Percentiles rank a stretch among this genome's conserved stretches.
phyloP scores from a whole-genome alignment of 805 yeast species.

The Suhomyces canberraensis region DNA sequence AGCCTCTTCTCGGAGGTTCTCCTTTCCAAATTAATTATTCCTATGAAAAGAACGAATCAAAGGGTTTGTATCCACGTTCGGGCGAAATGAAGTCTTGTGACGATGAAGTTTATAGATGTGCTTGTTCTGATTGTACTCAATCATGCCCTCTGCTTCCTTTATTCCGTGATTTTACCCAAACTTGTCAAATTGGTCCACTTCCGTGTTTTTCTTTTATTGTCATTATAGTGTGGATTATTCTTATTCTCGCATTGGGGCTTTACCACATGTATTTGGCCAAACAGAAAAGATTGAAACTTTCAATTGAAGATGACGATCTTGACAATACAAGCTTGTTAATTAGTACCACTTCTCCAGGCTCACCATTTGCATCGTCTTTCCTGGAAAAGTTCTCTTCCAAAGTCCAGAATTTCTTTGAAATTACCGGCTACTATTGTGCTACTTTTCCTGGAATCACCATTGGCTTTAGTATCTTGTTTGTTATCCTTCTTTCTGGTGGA shows the following conservation, averaged over 20 bases:
- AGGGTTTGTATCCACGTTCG: constrained; percentile 20
- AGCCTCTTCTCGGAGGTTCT: constrained; percentile 91
- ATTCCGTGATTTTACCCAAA: constrained; percentile 30
- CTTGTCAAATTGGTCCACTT: constrained; percentile 56
- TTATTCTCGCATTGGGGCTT: constrained; percentile 42
- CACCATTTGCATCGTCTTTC: not conserved
- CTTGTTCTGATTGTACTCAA: constrained; percentile 84
- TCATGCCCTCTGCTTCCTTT: constrained; percentile 71
- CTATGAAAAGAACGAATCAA: constrained; percentile 30
- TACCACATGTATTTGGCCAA: constrained; percentile 30
- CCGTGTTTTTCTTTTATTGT: constrained; percentile 75
- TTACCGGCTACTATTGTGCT: constrained; percentile 59
- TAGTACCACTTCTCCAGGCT: not conserved
- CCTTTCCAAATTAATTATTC: constrained; percentile 88
- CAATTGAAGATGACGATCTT: not conserved
- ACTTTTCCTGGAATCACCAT: constrained; percentile 46
- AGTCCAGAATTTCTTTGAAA: constrained; percentile 39
- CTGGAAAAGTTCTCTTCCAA: constrained; percentile 6
- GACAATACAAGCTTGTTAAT: not conserved
- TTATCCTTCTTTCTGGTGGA: constrained; percentile 32
- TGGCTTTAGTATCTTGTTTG: constrained; percentile 22
- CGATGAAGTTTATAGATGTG: constrained; percentile 67
- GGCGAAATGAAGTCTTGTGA: constrained; percentile 51
- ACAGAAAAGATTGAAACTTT: not conserved
- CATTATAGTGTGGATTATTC: constrained; percentile 44